Evolutionary conservation across 2,329 filamentous ascomycete genomes (phyloP).

Genomic region (Aphanocladium album): DNA sequence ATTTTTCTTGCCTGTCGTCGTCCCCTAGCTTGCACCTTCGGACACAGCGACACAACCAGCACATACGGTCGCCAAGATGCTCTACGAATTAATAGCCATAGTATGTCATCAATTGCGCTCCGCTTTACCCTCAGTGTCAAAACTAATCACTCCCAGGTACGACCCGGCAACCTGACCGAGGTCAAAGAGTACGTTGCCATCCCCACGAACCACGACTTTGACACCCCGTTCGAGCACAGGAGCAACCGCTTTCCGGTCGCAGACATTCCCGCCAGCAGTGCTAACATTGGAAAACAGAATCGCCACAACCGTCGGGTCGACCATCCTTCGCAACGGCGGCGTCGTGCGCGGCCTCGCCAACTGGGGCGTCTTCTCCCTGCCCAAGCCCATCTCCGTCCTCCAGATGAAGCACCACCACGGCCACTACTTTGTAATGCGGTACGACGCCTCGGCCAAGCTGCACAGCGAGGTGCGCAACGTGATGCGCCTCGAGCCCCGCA

Average conservation of each 20-base stretch:
- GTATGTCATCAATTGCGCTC: slow-evolving; percentile 49
- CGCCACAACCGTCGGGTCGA: slow-evolving; percentile 74
- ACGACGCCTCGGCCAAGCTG: slow-evolving; percentile 69
- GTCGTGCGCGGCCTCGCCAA: slow-evolving; percentile 90
- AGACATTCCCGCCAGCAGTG: too few relatives aligned
- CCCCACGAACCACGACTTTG: neutral
- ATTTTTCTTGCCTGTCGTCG: slow-evolving; percentile 15
- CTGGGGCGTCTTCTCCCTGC: slow-evolving; percentile 90
- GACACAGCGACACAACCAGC: slow-evolving; percentile 8
- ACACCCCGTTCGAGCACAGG: slow-evolving; percentile 6
- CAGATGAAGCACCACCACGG: slow-evolving; percentile 79
- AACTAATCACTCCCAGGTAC: slow-evolving; percentile 57
- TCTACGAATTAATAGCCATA: slow-evolving; percentile 97
- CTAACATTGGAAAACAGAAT: too few relatives aligned
- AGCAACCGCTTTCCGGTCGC: too few relatives aligned
- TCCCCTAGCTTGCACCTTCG: neutral
- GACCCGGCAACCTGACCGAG: slow-evolving; percentile 81
- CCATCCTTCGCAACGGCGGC: slow-evolving; percentile 77
- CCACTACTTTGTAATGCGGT: slow-evolving; percentile 98
- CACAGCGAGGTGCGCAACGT: slow-evolving; percentile 73
- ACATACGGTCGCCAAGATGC: slow-evolving; percentile 56
- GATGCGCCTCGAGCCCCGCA: slow-evolving; percentile 78
- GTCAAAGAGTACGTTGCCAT: slow-evolving; percentile 77
- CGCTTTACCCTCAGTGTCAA: neutral
- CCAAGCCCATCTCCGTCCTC: slow-evolving; percentile 71